A percentile compares a stretch with the other conserved stretches of the same genome.
These are phyloP conservation scores for Fusarium mexicanum DNA, from an alignment of 2,329 filamentous ascomycete genomes.

Conservation along the genomic window DNA sequence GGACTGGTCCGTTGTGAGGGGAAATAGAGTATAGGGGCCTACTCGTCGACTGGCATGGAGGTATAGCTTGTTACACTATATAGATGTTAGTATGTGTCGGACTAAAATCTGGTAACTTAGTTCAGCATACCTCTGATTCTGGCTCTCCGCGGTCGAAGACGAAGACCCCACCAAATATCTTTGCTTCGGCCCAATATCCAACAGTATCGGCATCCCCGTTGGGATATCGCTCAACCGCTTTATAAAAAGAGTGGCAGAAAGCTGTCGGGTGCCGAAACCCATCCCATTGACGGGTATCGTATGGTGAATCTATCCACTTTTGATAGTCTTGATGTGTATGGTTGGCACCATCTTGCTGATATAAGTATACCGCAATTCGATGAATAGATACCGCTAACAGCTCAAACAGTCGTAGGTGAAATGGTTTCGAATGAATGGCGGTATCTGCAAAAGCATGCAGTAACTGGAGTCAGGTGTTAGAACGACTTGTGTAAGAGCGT, in stretches of 20 bases:
- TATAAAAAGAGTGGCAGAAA: neutral
- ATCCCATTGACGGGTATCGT: neutral
- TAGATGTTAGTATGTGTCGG: neutral
- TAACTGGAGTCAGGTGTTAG: neutral
- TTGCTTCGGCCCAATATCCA: constrained; percentile 29
- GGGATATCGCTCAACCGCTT: neutral
- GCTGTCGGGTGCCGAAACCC: neutral
- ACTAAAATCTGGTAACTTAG: neutral
- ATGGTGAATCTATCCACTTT: neutral
- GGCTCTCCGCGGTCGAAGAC: constrained; percentile 19
- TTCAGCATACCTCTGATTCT: neutral
- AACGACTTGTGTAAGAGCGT: too few species aligned
- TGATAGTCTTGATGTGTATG: constrained; percentile 7
- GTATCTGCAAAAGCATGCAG: neutral
- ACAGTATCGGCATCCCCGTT: neutral
- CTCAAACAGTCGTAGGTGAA: constrained; percentile 12
- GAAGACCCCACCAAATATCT: constrained; percentile 19
- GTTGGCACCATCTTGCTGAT: neutral
- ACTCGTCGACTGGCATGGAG: neutral
- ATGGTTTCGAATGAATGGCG: accelerated
- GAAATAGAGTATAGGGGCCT: constrained; percentile 3
- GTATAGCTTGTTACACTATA: neutral
- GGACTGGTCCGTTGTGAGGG: constrained; percentile 8
- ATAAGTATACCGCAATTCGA: neutral
- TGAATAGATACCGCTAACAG: constrained; percentile 7